These are phyloP conservation scores for Leccinum aurantiacum DNA, from an alignment of 768 basidiomycete species.

Conservation along the genomic window DNA sequence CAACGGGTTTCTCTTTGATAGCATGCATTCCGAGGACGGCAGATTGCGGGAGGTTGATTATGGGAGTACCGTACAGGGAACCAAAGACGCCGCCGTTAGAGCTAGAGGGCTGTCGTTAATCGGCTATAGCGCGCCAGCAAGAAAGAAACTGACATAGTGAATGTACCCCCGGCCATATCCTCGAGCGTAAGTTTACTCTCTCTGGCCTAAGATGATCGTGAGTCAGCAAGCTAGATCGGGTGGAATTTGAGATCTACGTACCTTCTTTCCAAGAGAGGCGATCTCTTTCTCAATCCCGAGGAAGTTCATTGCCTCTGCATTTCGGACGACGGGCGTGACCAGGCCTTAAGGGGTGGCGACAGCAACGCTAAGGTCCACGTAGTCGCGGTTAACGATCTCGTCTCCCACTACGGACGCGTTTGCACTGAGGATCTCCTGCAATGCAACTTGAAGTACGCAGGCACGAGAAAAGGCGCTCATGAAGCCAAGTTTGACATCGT, in stretches of 20 bases:
- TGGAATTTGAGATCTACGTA: constrained; percentile 21
- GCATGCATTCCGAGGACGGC: constrained; percentile 97
- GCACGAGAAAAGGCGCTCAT: constrained; percentile 98
- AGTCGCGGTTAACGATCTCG: constrained; percentile 90
- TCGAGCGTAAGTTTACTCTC: constrained; percentile 95
- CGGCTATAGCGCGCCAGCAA: background rate
- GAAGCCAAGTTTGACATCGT: constrained; percentile 96
- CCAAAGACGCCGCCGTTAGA: constrained; percentile 99
- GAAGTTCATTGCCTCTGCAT: constrained; percentile 83
- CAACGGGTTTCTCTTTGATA: constrained; percentile 88
- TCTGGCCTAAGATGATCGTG: constrained; percentile 53
- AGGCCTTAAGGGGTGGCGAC: constrained; percentile 97
- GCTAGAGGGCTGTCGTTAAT: constrained; percentile 40
- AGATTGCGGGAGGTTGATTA: constrained; percentile 95
- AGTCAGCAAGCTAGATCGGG: constrained; percentile 7
- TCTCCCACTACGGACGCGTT: constrained; percentile 95
- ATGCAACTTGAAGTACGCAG: constrained; percentile 69
- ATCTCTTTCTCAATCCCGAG: constrained; percentile 94
- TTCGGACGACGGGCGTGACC: constrained; percentile 94
- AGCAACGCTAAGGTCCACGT: constrained; percentile 91
- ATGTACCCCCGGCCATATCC: constrained; percentile 98
- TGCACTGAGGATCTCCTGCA: constrained; percentile 90
- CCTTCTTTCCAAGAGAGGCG: constrained; percentile 87
- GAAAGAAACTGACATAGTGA: constrained; percentile 78
- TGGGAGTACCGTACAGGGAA: constrained; percentile 96